Evolutionary conservation across 2,329 filamentous ascomycete genomes (phyloP), one percentile per base, ranked within the genome.

Genomic region (Immersiporthe knoxdaviesiana): DNA sequence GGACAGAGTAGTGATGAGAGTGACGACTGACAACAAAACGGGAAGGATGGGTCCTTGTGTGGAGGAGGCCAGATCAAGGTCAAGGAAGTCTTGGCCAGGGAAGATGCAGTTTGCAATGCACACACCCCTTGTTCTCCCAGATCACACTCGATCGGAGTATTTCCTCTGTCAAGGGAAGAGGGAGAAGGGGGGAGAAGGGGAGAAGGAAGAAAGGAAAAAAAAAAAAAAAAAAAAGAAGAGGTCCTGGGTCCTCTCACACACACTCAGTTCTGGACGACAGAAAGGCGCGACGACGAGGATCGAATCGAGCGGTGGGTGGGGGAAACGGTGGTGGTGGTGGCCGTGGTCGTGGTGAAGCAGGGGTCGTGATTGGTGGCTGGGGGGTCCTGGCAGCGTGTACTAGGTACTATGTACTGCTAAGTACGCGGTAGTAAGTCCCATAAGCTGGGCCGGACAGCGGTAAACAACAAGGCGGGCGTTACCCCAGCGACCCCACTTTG

Each of bases 391-490:
- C 27, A 59, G 56, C 56, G 50, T 54, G 50, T 54, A 30, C 50
- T 35, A n/a, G n/a, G n/a, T n/a, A n/a, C n/a, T n/a, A n/a, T 35
- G 35, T 35, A 35, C 37, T n/a, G n/a, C 24, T 30, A 56, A 35
- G n/a, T n/a, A n/a, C 52, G 52, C 52, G 52, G 52, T 56, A 18
- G 52, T 7, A n/a, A n/a, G n/a, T n/a, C n/a, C 52, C 52, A 30
- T 30, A 30, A 56, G 52, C 52, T 56, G 52, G 44, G 52, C 16
- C 56, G 18, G 56, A 18, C 59, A 47, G 61, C 61, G 61, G 61
- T 63, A 63, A 63, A 63, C 61, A 63, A 63, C 41, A 63, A 50
- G 61, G 61, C 39, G 61, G 61, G 61, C 41, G 61, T 63, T 63
- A 63, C 61, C 61, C 61, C 61, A 63, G 61, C 61, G 61, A 63